Percentiles rank a stretch among this genome's conserved stretches.
These are phyloP conservation scores for Myriosclerotinia duriaeana DNA, from an alignment of 2,329 filamentous ascomycete species.

Conservation along the genomic window DNA sequence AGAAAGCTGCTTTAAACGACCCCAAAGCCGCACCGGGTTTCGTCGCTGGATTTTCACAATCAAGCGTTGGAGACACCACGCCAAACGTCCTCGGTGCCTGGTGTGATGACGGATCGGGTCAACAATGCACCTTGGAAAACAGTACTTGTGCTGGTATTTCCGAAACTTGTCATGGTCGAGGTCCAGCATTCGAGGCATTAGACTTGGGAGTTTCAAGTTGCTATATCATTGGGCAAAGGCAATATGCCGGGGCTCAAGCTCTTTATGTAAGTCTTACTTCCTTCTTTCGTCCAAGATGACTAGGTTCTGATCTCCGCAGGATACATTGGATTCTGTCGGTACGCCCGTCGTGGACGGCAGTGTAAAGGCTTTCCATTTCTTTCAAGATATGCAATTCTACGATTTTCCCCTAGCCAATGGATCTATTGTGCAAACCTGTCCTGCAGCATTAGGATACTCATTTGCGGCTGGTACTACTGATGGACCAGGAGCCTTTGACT, in stretches of 20 bases:
- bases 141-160: slow-evolving; percentile 65
- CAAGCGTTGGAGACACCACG: slow-evolving; percentile 85
- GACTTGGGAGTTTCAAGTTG: slow-evolving; percentile 73
- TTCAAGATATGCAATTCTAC: slow-evolving; percentile 77
- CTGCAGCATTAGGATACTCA: slow-evolving; percentile 82
- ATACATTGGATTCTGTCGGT: slow-evolving; percentile 35
- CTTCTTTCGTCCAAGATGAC: rapidly evolving
- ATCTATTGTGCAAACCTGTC: slow-evolving; percentile 69
- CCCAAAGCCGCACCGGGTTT: slow-evolving; percentile 64
- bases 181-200: slow-evolving; percentile 64
- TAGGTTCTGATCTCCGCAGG: slow-evolving; percentile 24
- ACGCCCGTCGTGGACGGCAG: slow-evolving; percentile 57
- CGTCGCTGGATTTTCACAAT: slow-evolving; percentile 87
- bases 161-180: slow-evolving; percentile 69
- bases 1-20: slow-evolving; percentile 61
- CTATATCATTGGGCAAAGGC: slow-evolving; percentile 71
- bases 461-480: slow-evolving; percentile 92
- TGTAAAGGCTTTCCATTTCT: slow-evolving; percentile 81
- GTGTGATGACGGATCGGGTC: slow-evolving; percentile 80
- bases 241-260: slow-evolving; percentile 58
- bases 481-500: slow-evolving; percentile 87
- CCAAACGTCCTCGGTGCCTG: slow-evolving; percentile 84
- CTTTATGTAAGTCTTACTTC: slow-evolving; percentile 49
- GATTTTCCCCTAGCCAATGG: slow-evolving; percentile 73
- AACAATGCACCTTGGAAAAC: slow-evolving; percentile 71